These are phyloP conservation scores for Boletus vinaceobasis DNA, from an alignment of 768 basidiomycete species.

Conservation along the genomic window DNA sequence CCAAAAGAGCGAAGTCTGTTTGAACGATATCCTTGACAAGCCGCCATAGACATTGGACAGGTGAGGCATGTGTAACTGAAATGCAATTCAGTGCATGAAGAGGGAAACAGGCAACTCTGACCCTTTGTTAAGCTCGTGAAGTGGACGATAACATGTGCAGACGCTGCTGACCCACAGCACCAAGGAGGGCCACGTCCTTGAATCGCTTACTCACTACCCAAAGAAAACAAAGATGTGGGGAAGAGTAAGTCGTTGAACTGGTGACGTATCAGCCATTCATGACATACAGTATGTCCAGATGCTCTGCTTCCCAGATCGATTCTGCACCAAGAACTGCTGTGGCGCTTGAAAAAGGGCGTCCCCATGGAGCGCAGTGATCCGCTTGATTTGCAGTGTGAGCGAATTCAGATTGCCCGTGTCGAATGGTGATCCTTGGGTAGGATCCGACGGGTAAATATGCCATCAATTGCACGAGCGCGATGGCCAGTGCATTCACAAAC, in stretches of 20 bases:
- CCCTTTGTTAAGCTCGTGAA: conserved; percentile 90
- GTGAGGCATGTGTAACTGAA: too few species aligned
- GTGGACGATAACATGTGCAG: conserved; percentile 60
- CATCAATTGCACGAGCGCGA: conserved; percentile 27
- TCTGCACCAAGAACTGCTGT: conserved; percentile 43
- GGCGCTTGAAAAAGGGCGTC: conserved; percentile 51
- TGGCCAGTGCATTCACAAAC: conserved; percentile 25
- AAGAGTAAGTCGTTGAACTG: too few species aligned
- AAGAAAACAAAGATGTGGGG: too few species aligned
- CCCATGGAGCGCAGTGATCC: conserved; percentile 47
- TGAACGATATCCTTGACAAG: conserved; percentile 85
- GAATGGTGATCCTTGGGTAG: conserved; percentile 50
- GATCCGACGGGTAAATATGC: conserved; percentile 39
- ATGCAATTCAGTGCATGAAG: too few species aligned
- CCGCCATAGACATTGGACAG: too few species aligned
- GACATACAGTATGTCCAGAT: conserved; percentile 35
- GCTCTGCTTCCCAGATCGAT: conserved; percentile 35
- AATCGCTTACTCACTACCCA: too few species aligned
- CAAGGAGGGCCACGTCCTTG: too few species aligned
- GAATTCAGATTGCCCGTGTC: conserved; percentile 44
- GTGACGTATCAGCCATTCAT: too few species aligned
- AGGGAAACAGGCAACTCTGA: too few species aligned
- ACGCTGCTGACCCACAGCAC: too few species aligned
- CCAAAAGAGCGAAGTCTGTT: conserved; percentile 42
- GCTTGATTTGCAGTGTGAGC: conserved; percentile 48